Conservation (phyloP, 192 early-diverging fungal species). For the Backusella mclennaniae region DNA sequence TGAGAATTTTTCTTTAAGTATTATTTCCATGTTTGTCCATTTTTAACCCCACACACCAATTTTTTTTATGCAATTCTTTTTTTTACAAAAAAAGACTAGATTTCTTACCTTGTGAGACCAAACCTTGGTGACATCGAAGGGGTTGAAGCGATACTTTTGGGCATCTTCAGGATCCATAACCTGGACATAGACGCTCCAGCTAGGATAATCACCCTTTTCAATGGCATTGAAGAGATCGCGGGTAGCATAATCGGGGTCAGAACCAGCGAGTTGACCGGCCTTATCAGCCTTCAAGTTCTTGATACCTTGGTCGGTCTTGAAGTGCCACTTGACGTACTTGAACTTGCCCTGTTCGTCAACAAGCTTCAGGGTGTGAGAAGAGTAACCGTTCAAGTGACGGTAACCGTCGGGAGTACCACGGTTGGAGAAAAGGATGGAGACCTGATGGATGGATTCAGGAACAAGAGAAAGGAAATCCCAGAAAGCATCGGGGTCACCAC, state of each 20-base stretch:
- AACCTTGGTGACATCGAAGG: constrained; percentile 84
- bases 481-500: constrained; percentile 64
- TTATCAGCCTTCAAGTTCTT: constrained; percentile 67
- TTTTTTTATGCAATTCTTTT: neutral
- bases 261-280: constrained; percentile 53
- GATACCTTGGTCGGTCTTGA: constrained; percentile 76
- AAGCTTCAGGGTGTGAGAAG: constrained; percentile 74
- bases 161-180: constrained; percentile 72
- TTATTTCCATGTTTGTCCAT: neutral
- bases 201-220: constrained; percentile 63
- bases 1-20: constrained; percentile 9
- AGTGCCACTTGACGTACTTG: constrained; percentile 87
- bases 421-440: constrained; percentile 80
- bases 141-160: constrained; percentile 69
- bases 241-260: constrained; percentile 74
- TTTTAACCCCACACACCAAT: neutral
- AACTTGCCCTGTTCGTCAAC: constrained; percentile 66
- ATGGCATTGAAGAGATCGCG: constrained; percentile 76
- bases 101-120: constrained; percentile 62
- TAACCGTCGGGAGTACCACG: constrained; percentile 78
- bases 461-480: constrained; percentile 82
- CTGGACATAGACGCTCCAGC: constrained; percentile 74
- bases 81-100: neutral
- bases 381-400: constrained; percentile 84
- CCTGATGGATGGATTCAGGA: constrained; percentile 79